Percentiles rank a stretch among this genome's conserved stretches.
Conservation (phyloP, 2,329 filamentous ascomycete species). For the Diaporthe humulicola region DNA sequence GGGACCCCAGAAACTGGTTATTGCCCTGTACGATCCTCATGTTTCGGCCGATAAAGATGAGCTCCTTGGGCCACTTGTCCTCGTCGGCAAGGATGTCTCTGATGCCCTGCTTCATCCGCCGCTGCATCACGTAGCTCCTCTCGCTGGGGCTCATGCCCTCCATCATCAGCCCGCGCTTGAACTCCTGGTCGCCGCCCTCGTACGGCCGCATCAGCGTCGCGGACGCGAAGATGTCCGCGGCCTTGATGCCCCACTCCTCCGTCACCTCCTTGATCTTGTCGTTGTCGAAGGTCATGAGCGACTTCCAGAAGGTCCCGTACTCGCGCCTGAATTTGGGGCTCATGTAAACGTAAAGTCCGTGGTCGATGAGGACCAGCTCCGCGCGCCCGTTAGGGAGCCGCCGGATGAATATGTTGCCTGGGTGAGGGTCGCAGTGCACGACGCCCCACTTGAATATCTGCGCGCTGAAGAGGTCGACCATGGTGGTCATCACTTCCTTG, state of each 20-base stretch:
- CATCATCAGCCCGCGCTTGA: constrained; percentile 74
- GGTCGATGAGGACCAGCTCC: constrained; percentile 95
- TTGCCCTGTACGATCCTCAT: constrained; percentile 94
- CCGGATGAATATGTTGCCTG: constrained; percentile 96
- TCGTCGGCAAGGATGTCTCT: constrained; percentile 84
- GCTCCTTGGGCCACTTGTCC: constrained; percentile 88
- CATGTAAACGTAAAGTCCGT: constrained; percentile 97
- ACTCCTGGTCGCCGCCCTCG: constrained; percentile 81
- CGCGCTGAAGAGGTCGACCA: constrained; percentile 95
- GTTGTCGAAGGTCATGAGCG: constrained; percentile 94
- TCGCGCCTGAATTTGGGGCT: constrained; percentile 84
- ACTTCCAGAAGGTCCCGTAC: constrained; percentile 94
- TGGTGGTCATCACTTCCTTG: constrained; percentile 94
- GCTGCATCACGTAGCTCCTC: constrained; percentile 91
- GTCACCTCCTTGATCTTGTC: constrained; percentile 80
- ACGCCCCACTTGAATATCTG: constrained; percentile 98
- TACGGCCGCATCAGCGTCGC: constrained; percentile 93
- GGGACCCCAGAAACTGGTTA: constrained; percentile 90
- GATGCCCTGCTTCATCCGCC: constrained; percentile 79
- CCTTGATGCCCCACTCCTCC: constrained; percentile 86
- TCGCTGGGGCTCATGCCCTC: constrained; percentile 72
- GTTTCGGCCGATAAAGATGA: constrained; percentile 93
- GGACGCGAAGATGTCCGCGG: constrained; percentile 90
- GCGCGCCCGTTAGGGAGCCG: constrained; percentile 84
- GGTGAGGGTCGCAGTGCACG: constrained; percentile 97